Conservation (phyloP, 192 early-diverging fungal genomes). For the Phlyctochytrium bullatum region DNA sequence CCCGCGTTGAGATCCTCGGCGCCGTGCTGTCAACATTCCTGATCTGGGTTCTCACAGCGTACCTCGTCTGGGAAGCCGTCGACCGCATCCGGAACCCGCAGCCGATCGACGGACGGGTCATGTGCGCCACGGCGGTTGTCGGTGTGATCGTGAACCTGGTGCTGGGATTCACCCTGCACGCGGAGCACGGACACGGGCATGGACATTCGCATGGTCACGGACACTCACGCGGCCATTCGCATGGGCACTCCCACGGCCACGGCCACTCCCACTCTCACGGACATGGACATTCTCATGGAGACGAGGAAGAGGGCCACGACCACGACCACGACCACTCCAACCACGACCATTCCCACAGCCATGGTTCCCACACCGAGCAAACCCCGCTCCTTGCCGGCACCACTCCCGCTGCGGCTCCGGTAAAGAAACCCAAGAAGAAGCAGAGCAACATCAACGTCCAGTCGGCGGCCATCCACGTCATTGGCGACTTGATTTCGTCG, state of each 20-base stretch:
- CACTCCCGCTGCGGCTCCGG: not conserved
- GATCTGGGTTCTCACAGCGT: constrained; percentile 74
- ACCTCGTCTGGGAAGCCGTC: constrained; percentile 69
- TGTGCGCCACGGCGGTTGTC: constrained; percentile 58
- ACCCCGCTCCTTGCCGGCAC: not conserved
- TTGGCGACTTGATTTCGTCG: constrained; percentile 78
- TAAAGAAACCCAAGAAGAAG: not conserved
- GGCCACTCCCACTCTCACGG: constrained; percentile 29
- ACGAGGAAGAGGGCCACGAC: not conserved
- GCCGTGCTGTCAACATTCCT: constrained; percentile 71
- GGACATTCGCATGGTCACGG: constrained; percentile 51
- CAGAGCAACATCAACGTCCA: constrained; percentile 46
- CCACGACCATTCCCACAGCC: constrained; percentile 25
- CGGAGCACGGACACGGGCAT: constrained; percentile 35
- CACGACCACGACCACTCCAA: constrained; percentile 13
- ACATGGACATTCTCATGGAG: constrained; percentile 25
- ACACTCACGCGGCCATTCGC: constrained; percentile 54
- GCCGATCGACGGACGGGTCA: constrained; percentile 12
- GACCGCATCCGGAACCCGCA: constrained; percentile 45
- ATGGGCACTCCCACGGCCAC: constrained; percentile 48
- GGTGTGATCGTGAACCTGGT: constrained; percentile 78
- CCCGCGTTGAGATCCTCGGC: constrained; percentile 76
- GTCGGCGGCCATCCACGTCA: constrained; percentile 74
- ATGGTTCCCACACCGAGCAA: not conserved
- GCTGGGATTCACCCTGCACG: constrained; percentile 48